Evolutionary conservation across 768 basidiomycete genomes (phyloP).

Genomic region (Gautieria morchelliformis): DNA sequence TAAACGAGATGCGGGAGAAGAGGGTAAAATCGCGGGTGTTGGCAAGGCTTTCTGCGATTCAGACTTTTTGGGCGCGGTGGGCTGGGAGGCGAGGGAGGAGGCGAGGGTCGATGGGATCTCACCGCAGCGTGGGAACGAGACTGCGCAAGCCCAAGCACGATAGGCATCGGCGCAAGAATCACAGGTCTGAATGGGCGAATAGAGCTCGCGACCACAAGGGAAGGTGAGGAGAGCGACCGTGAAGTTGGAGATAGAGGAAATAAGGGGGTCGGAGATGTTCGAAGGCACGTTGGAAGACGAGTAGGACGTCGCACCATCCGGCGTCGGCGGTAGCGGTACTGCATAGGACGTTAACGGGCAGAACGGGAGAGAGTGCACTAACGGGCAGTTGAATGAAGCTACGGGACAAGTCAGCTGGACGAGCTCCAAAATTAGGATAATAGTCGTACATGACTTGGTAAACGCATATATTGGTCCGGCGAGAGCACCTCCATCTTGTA

Average conservation of each 20-base stretch:
- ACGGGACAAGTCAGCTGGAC: background rate
- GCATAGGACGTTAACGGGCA: conserved; percentile 66
- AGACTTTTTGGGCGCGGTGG: conserved; percentile 1
- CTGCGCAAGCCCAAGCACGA: conserved; percentile 66
- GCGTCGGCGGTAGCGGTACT: conserved; percentile 51
- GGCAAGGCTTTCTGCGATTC: conserved; percentile 10
- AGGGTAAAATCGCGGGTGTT: conserved; percentile 39
- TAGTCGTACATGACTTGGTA: conserved; percentile 60
- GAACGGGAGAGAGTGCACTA: conserved; percentile 62
- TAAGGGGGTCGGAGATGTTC: conserved; percentile 38
- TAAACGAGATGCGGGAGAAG: conserved; percentile 29
- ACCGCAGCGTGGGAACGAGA: conserved; percentile 66
- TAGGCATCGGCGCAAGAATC: conserved; percentile 67
- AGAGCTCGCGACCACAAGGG: conserved; percentile 71
- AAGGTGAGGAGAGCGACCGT: conserved; percentile 61
- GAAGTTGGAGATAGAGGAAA: conserved; percentile 62
- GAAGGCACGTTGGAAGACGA: conserved; percentile 42
- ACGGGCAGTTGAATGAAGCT: conserved; percentile 62
- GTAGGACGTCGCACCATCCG: conserved; percentile 33
- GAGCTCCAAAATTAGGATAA: background rate
- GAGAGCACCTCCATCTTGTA: conserved; percentile 46
- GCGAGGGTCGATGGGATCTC: conserved; percentile 36
- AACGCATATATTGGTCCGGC: conserved; percentile 60
- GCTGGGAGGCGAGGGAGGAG: conserved; percentile 15
- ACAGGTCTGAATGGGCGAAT: conserved; percentile 72